A percentile compares a stretch with the other conserved stretches of the same genome.
Conservation (phyloP, 164 flowering plant species). For the Vitis riparia region DNA sequence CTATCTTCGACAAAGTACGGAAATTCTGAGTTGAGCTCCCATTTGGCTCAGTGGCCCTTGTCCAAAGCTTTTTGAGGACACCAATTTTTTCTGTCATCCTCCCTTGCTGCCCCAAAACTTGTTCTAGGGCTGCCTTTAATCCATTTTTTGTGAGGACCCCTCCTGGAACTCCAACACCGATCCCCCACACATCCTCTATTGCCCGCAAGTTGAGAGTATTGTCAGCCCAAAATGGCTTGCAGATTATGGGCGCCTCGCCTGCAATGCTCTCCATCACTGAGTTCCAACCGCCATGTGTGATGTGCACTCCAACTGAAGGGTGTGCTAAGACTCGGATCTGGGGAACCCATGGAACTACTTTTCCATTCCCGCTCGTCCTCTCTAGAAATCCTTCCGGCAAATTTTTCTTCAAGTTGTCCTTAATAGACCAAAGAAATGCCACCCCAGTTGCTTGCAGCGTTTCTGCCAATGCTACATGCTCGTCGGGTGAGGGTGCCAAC, state of each 20-base stretch:
- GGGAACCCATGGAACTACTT: conserved; percentile 27
- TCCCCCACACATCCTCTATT: conserved; percentile 23
- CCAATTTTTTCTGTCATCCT: conserved; percentile 12
- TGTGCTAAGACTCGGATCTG: conserved; percentile 24
- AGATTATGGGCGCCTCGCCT: conserved; percentile 34
- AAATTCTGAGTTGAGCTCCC: conserved; percentile 13
- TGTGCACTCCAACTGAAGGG: conserved; percentile 26
- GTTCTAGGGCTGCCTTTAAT: conserved; percentile 10
- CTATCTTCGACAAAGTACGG: conserved; percentile 1
- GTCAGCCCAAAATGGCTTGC: conserved; percentile 28
- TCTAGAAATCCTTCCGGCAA: conserved; percentile 28
- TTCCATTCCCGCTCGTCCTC: conserved; percentile 18
- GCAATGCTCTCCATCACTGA: conserved; percentile 39
- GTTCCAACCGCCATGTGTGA: conserved; percentile 52
- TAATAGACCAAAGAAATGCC: conserved; percentile 27
- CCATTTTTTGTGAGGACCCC: conserved; percentile 15
- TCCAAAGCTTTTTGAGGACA: conserved; percentile 10
- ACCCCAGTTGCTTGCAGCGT: conserved; percentile 12
- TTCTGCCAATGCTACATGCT: conserved; percentile 21
- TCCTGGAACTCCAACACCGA: conserved; percentile 22
- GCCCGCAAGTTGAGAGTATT: conserved; percentile 12
- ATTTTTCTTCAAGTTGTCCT: not conserved
- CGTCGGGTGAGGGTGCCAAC: not conserved
- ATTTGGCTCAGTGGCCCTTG: conserved; percentile 4
- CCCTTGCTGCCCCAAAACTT: conserved; percentile 14